Evolutionary conservation across 2,329 filamentous ascomycete genomes (phyloP).

Genomic region (Xylaria multiplex): DNA sequence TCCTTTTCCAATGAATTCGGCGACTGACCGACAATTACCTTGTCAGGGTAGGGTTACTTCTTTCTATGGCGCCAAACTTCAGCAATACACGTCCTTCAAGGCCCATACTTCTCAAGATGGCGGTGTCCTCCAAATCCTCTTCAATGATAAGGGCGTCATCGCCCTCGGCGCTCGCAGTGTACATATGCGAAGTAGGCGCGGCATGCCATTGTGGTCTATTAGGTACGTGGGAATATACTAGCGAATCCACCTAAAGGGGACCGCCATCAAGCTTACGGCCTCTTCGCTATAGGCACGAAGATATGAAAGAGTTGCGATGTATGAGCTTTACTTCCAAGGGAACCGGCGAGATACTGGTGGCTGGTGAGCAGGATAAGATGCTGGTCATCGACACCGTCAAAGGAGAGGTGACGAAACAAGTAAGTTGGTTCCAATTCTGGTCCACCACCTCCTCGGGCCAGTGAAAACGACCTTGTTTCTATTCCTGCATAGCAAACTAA

Average conservation of each 20-base stretch:
- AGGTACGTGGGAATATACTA: conserved; percentile 55
- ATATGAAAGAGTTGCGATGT: conserved; percentile 88
- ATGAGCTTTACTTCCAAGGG: conserved; percentile 95
- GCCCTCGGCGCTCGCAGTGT: conserved; percentile 84
- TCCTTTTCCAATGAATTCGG: conserved; percentile 4
- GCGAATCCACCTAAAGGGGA: background rate
- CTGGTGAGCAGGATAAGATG: conserved; percentile 87
- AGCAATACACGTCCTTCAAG: conserved; percentile 89
- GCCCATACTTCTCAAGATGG: conserved; percentile 80
- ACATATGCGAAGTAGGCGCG: conserved; percentile 87
- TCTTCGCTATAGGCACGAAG: conserved; percentile 63
- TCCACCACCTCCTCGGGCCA: background rate
- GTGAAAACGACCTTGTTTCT: background rate
- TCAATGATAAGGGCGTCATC: conserved; percentile 90
- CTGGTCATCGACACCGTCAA: conserved; percentile 77
- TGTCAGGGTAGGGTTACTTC: conserved; percentile 84
- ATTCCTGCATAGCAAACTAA: no score
- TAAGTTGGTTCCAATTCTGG: conserved; percentile 45
- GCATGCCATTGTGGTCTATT: conserved; percentile 88
- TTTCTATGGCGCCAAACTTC: conserved; percentile 85
- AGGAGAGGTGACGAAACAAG: conserved; percentile 75
- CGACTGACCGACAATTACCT: conserved; percentile 25
- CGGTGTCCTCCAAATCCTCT: conserved; percentile 84
- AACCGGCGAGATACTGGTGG: conserved; percentile 84
- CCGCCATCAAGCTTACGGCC: conserved; percentile 26